Percentiles rank a stretch among this genome's conserved stretches.
phyloP scores from a whole-genome alignment of 2,329 filamentous ascomycete species.

The Calycina marina region DNA sequence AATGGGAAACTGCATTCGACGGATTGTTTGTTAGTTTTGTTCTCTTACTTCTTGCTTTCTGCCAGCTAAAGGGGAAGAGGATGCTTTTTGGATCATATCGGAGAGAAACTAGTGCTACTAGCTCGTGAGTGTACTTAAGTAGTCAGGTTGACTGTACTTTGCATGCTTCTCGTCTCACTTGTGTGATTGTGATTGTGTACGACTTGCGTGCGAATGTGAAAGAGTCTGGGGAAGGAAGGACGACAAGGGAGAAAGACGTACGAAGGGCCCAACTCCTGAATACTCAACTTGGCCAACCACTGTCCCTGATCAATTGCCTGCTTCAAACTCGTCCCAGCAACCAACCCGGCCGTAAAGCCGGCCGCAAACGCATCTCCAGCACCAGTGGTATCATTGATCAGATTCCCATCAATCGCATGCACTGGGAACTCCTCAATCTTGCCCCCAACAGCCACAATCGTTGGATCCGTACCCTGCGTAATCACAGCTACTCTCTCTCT shows the following conservation, averaged over 20 bases:
- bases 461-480: constrained; percentile 88
- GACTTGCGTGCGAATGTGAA: background rate
- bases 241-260: constrained; percentile 39
- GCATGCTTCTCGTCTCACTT: too few relatives aligned
- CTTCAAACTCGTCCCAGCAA: constrained; percentile 68
- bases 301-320: constrained; percentile 81
- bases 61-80: too few relatives aligned
- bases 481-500: constrained; percentile 77
- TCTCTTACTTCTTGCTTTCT: too few relatives aligned
- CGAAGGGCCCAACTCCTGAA: constrained; percentile 91
- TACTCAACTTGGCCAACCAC: constrained; percentile 88
- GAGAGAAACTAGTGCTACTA: too few relatives aligned
- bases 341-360: constrained; percentile 79
- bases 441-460: constrained; percentile 66
- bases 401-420: constrained; percentile 56
- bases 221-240: too few relatives aligned
- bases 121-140: too few relatives aligned
- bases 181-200: constrained; percentile 1
- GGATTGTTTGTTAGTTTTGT: constrained; percentile 13
- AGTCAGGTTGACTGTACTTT: too few relatives aligned
- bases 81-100: too few relatives aligned
- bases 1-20: constrained; percentile 55
- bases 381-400: constrained; percentile 94
- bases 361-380: constrained; percentile 95
- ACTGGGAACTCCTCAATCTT: constrained; percentile 68